Evolutionary conservation across 805 yeast genomes (phyloP).

Genomic region (Candida tibetensis): DNA sequence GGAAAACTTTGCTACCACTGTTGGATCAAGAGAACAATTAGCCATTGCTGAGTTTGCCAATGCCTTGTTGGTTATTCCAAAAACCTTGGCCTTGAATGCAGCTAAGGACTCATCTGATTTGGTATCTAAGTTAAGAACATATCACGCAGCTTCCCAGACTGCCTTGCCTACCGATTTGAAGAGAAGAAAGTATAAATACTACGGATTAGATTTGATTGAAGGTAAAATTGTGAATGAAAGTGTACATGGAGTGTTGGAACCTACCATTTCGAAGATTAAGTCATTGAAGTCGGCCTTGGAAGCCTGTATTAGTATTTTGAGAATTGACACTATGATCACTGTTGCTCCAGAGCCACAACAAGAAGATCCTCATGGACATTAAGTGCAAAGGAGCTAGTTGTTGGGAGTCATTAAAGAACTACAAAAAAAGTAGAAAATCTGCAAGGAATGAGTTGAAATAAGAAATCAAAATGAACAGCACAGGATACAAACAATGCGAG

Average conservation of each 20-base stretch:
- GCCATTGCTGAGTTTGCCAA: constrained; percentile 97
- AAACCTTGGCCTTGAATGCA: constrained; percentile 94
- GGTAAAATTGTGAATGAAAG: constrained; percentile 91
- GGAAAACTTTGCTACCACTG: constrained; percentile 96
- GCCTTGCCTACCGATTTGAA: constrained; percentile 82
- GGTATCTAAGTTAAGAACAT: constrained; percentile 91
- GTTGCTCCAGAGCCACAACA: constrained; percentile 93
- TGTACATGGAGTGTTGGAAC: constrained; percentile 87
- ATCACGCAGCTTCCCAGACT: constrained; percentile 91
- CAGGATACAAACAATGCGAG: no score
- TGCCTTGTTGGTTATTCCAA: constrained; percentile 88
- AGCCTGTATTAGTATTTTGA: constrained; percentile 94
- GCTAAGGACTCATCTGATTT: constrained; percentile 96
- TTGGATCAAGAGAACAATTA: constrained; percentile 94
- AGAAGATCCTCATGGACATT: constrained; percentile 90
- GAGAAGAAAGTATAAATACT: constrained; percentile 81
- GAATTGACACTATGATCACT: constrained; percentile 97
- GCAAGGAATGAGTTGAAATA: no score
- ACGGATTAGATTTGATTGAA: constrained; percentile 86
- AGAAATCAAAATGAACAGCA: no score
- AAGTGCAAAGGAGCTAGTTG: constrained; percentile 4
- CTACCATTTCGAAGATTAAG: constrained; percentile 88
- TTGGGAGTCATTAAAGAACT: no score
- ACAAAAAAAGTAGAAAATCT: no score
- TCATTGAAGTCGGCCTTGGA: constrained; percentile 94